Evolutionary conservation across 2,329 filamentous ascomycete species (phyloP), one percentile per base, ranked within the genome.

Genomic region (Aspergillus pseudonomiae): DNA sequence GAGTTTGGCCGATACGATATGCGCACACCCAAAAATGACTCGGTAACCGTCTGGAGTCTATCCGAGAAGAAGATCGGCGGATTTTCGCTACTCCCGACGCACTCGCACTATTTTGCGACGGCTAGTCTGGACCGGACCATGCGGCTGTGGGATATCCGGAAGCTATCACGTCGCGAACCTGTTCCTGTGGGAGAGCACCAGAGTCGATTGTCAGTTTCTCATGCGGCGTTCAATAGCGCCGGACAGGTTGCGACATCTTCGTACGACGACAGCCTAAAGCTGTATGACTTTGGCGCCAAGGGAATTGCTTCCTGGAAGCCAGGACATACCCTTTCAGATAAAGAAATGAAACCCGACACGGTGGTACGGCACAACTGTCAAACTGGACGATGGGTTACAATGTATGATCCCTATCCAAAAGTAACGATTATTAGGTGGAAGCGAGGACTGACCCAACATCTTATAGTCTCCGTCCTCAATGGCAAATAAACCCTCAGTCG

Each of bases 21-120:
- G 60, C 88, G 94, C 9, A 84, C 85, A 0, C 80, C 83, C 16
- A 78, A 80, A 0, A 77, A 84, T 0, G 79, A 79, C 7, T 83
- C 87, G 3, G 84, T 86, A 0, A 86, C 93, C 19, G 81, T 91
- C 1, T 96, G 92, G 86, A 84, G 87, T 10, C 81, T 98, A 0
- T 91, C 89, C 0, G 93, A 96, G 59, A 94, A 96, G 77, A 99
- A 99, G 74, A 97, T 99, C 60, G 95, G 95, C 21, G 95, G 95
- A 0, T 98, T 98, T 77, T 91, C 90, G 0, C 78, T 97, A 2
- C 89, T 96, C 71, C 94, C 95, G 0, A 77, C 89, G 0, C 86
- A 93, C 2, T 89, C 93, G 0, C 91, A 98, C 73, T 86, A 97
- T 4, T 79, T 97, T 0, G 93, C 93, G 0, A 98, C 95, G 0